These are phyloP conservation scores for Raphanus sativus DNA, from an alignment of 345 rosid species.

Conservation along the genomic window DNA sequence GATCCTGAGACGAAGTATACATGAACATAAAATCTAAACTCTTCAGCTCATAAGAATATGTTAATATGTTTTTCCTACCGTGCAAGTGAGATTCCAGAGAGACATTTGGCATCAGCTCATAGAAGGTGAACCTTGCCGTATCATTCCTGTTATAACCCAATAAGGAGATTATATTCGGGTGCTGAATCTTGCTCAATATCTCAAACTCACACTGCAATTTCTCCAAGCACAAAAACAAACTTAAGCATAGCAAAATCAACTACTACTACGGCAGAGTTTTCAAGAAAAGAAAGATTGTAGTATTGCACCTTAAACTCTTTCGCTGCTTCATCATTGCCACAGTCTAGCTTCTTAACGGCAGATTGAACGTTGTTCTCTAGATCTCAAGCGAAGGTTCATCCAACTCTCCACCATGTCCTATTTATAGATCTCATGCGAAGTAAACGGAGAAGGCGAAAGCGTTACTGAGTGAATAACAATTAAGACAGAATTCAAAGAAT, in stretches of 20 bases:
- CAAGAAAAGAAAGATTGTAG: not conserved
- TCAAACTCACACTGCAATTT: conserved; percentile 81
- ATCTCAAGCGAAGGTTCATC: not conserved
- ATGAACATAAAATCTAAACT: not conserved
- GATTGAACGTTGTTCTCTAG: conserved; percentile 56
- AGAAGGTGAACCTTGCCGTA: conserved; percentile 62
- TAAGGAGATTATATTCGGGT: conserved; percentile 72
- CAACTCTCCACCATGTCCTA: not conserved
- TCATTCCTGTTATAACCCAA: conserved; percentile 68
- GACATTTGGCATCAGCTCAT: conserved; percentile 88
- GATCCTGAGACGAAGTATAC: conserved; percentile 49
- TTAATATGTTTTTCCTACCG: conserved; percentile 48
- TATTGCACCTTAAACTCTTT: conserved; percentile 70
- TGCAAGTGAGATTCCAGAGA: conserved; percentile 87
- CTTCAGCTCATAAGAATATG: conserved; percentile 12
- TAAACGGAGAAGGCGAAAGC: too few species aligned
- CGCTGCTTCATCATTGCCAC: conserved; percentile 61
- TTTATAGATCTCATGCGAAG: too few species aligned
- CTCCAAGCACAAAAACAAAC: not conserved
- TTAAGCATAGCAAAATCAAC: not conserved
- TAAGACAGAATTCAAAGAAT: too few species aligned
- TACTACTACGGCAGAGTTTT: not conserved
- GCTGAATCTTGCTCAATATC: conserved; percentile 69
- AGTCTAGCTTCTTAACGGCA: conserved; percentile 86
- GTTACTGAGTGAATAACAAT: too few species aligned